Conservation (phyloP, 306 rosid species). For the Citrullus colocynthis region DNA sequence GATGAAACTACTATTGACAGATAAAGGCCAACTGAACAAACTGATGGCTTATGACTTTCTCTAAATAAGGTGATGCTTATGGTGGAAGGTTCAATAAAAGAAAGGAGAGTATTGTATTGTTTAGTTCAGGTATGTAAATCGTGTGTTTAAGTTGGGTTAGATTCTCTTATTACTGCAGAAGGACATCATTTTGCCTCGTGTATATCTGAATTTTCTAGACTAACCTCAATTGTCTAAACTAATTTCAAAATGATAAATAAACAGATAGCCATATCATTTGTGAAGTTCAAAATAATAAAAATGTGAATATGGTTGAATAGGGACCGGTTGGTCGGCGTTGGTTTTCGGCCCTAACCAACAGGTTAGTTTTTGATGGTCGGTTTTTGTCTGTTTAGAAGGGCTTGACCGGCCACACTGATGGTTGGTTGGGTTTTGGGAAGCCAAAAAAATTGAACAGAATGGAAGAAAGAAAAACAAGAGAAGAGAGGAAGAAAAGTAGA, state of each 20-base stretch:
- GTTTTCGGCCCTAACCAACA: too few species aligned
- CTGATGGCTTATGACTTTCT: neutral
- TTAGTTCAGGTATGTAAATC: neutral
- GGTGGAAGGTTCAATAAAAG: neutral
- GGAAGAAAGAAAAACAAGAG: too few species aligned
- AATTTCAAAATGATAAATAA: neutral
- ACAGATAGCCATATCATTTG: neutral
- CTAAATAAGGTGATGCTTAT: neutral
- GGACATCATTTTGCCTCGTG: neutral
- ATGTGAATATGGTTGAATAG: neutral
- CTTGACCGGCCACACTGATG: too few species aligned
- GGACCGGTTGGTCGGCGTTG: too few species aligned
- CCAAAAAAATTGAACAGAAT: too few species aligned
- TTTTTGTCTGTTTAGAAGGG: too few species aligned
- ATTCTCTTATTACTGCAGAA: neutral
- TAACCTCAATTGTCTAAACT: neutral
- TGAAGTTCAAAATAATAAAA: neutral
- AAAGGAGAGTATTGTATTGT: neutral
- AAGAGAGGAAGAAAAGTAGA: too few species aligned
- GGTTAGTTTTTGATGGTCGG: too few species aligned
- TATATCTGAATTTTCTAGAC: neutral
- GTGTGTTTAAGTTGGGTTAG: neutral
- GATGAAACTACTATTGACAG: constrained; percentile 17
- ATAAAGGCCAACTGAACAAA: neutral
- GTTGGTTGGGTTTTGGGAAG: too few species aligned